These are phyloP conservation scores for Venturiaceae sp. DNA, from an alignment of 2,329 filamentous ascomycete genomes.

Conservation along the genomic window DNA sequence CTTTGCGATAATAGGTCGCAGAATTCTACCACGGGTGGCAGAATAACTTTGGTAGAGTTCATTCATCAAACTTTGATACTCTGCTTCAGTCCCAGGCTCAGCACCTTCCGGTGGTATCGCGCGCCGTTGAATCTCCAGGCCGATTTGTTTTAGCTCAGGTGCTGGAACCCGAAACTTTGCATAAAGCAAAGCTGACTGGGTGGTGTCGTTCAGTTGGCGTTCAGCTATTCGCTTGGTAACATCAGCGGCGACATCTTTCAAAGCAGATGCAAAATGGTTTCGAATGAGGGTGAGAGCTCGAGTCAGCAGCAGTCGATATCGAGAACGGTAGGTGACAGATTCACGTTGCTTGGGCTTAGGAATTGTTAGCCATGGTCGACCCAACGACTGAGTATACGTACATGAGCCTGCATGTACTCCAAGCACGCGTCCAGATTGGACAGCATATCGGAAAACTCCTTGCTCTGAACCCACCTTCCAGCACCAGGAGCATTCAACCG, in stretches of 20 bases:
- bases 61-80: slow-evolving; percentile 57
- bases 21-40: slow-evolving; percentile 46
- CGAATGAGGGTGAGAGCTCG: slow-evolving; percentile 57
- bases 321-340: slow-evolving; percentile 74
- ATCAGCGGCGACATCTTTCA: slow-evolving; percentile 52
- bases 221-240: slow-evolving; percentile 55
- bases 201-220: slow-evolving; percentile 60
- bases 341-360: slow-evolving; percentile 70
- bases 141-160: slow-evolving; percentile 54
- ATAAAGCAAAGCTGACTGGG: slow-evolving; percentile 60
- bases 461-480: slow-evolving; percentile 71
- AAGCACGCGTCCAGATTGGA: slow-evolving; percentile 82
- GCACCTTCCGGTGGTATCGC: slow-evolving; percentile 50
- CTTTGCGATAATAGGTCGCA: slow-evolving; percentile 52
- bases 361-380: slow-evolving; percentile 9
- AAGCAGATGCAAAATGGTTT: slow-evolving; percentile 54
- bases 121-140: slow-evolving; percentile 58
- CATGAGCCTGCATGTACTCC: slow-evolving; percentile 82
- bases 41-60: slow-evolving; percentile 56
- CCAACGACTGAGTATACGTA: slow-evolving; percentile 31
- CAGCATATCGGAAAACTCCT: slow-evolving; percentile 81
- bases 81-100: slow-evolving; percentile 47
- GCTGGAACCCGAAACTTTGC: slow-evolving; percentile 62
- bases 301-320: slow-evolving; percentile 74
- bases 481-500: slow-evolving; percentile 88